Base-by-base conservation (phyloP, 192 early-diverging fungal genomes). In the Gryganskiella cystojenkinii region DNA sequence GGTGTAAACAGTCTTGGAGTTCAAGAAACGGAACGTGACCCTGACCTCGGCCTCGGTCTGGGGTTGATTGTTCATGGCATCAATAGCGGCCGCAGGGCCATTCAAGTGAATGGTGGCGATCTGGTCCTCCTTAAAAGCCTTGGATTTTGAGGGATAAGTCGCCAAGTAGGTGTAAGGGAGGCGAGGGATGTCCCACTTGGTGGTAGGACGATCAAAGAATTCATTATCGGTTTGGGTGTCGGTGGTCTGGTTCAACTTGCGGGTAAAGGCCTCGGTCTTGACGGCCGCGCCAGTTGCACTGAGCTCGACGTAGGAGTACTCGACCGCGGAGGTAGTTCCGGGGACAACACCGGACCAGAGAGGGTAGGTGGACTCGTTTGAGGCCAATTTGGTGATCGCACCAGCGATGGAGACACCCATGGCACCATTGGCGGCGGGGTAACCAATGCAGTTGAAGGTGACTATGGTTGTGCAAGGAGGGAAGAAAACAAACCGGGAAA, bases 181-280 rank as follows among this genome's bases (percentile, higher is more conserved):
- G 10, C 65, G 61, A 56, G 78, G 69, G 15, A 83, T 34, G 28
- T 66, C 43, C 19, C 70, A 50, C 24, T 74, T 34, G 27, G 84
- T 86, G 31, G 71, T 52, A 17, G 81, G 76, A 15, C 84, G 80
- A 17, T 81, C 73, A 67, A 83, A 86, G 62, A 86, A 86, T 49
- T 86, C 84, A 49, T 86, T 83, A 17, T 68, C 67, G 19, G 82
- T 86, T 0, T 44, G 35, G 15, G 55, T 69, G 46, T 78, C 74
- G 11, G 74, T 64, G 20, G 66, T 78, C n/a, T 47, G 34, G 61
- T 78, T 68, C 22, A 78, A 47, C 54, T 68, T 68, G 74, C 74
- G 74, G 25, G 30, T 45, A 25, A 78, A 78, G 31, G 54, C n/a
- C 50, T 78, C 74, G 22, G 74, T 45, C 65, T 76, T 76, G 54